phyloP scores from a whole-genome alignment of 345 rosid species.

The Angophora floribunda region DNA sequence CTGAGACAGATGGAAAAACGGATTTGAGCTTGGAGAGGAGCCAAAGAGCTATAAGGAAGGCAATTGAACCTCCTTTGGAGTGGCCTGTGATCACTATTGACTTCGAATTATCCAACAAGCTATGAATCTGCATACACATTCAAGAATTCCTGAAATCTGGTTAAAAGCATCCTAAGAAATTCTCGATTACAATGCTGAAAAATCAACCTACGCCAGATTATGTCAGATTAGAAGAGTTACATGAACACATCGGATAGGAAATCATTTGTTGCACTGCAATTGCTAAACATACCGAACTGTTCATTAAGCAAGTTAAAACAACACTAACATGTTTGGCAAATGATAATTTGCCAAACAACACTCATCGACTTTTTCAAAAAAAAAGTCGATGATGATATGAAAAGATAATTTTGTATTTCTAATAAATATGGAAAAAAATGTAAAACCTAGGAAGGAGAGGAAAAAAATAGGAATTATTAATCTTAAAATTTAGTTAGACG shows the following conservation, averaged over 20 bases:
- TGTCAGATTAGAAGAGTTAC: not conserved
- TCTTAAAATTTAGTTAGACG: too few species aligned
- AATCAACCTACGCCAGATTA: not conserved
- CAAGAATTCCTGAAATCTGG: not conserved
- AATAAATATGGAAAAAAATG: too few species aligned
- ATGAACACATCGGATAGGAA: not conserved
- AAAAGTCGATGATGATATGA: too few species aligned
- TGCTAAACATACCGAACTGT: not conserved
- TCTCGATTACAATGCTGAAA: not conserved
- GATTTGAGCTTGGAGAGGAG: conserved; percentile 49
- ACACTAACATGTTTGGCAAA: not conserved
- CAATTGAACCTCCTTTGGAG: conserved; percentile 61
- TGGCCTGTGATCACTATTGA: conserved; percentile 73
- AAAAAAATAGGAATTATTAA: too few species aligned
- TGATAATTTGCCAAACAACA: too few species aligned
- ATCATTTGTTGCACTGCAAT: not conserved
- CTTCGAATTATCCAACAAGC: conserved; percentile 18
- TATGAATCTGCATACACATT: conserved; percentile 18
- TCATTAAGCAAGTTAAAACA: not conserved
- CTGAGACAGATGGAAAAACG: conserved; percentile 7
- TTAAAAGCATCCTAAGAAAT: not conserved
- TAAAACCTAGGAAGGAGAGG: too few species aligned
- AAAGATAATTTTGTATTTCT: too few species aligned
- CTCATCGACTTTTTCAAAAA: too few species aligned
- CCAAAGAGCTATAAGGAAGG: conserved; percentile 65